A percentile compares a stretch with the other conserved stretches of the same genome.
phyloP scores from a whole-genome alignment of 176 grass and related monocot genomes.

The Canna indica region DNA sequence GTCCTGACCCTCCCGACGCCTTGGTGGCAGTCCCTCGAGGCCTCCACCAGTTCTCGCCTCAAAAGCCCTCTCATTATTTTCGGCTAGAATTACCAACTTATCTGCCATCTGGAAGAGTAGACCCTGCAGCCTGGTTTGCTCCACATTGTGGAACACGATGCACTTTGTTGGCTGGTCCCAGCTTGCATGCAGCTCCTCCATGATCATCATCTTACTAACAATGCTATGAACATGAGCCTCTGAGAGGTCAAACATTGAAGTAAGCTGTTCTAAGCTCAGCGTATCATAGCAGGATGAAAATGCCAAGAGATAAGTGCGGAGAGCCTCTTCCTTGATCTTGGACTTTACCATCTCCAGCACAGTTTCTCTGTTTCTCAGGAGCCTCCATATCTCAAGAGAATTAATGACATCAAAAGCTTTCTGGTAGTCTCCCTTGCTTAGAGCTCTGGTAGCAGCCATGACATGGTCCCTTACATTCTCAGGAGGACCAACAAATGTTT shows the following conservation, averaged over 20 bases:
- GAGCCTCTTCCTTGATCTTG: constrained; percentile 84
- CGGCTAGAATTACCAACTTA: constrained; percentile 71
- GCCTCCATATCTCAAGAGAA: constrained; percentile 78
- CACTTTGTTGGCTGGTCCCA: constrained; percentile 92
- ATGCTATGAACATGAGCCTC: constrained; percentile 66
- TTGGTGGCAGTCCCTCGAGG: constrained; percentile 56
- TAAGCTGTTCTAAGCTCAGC: constrained; percentile 64
- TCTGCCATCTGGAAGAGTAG: constrained; percentile 84
- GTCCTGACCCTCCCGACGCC: constrained; percentile 56
- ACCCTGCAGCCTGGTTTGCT: constrained; percentile 75
- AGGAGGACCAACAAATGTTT: constrained; percentile 82
- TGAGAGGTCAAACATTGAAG: constrained; percentile 69
- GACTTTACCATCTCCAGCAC: constrained; percentile 78
- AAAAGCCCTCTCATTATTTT: constrained; percentile 82
- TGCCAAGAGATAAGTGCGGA: constrained; percentile 80
- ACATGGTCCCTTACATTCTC: constrained; percentile 91
- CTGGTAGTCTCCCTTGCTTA: constrained; percentile 59
- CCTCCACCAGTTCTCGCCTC: constrained; percentile 88
- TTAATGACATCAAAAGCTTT: constrained; percentile 53
- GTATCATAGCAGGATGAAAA: constrained; percentile 67
- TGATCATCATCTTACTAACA: constrained; percentile 95
- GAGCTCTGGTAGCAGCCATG: constrained; percentile 75
- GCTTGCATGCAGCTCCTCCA: constrained; percentile 76
- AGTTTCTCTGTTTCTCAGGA: constrained; percentile 69
- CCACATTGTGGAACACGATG: constrained; percentile 77